Base-by-base conservation (phyloP, 345 rosid genomes). In the Eucalyptus rudis region DNA sequence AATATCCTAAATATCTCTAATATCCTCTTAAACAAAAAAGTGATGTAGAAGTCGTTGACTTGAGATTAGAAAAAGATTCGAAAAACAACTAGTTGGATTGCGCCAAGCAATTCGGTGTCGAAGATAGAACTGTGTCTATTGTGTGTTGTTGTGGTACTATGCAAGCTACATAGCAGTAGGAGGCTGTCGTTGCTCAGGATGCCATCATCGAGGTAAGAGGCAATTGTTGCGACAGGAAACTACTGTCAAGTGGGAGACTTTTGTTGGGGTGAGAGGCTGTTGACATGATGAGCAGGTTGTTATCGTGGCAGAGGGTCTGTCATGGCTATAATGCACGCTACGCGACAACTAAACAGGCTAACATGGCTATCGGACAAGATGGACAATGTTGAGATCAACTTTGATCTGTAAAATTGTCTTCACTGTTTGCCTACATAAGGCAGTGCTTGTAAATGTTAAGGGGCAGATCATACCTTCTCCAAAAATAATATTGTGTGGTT, bases 391-490 rank as follows among this genome's bases (percentile, higher is more conserved):
- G 36, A 68, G 80, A 19, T 17, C 24, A 0, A 68, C 80, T 68
- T 33, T 33, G 13, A 68, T 49, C 2, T 49, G 1, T 49, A 49
- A 49, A 49, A 13, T 49, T 49, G 50, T 49, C 0, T 49, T 49
- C 51, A 49, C 0, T 49, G 51, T 49, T 49, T 49, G 16, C 51
- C 16, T 49, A 49, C 13, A 49, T 49, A 49, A 49, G 51, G 16
- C 0, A 49, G 6, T 13, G 51, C 51, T 49, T 49, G 51, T 49
- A 49, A 49, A 49, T 49, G 0, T 49, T 14, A 14, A 49, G 17
- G 6, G 51, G 51, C 17, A 49, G 0, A 49, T 0, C 51, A 49
- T 0, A 49, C 5, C 0, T 0, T 49, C 50, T 49, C 50, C 6
- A 49, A 0, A 49, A 49, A 14, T 49, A 49, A 49, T 49, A 49